Base-by-base conservation (phyloP, 345 rosid genomes). In the Abelmoschus esculentus region DNA sequence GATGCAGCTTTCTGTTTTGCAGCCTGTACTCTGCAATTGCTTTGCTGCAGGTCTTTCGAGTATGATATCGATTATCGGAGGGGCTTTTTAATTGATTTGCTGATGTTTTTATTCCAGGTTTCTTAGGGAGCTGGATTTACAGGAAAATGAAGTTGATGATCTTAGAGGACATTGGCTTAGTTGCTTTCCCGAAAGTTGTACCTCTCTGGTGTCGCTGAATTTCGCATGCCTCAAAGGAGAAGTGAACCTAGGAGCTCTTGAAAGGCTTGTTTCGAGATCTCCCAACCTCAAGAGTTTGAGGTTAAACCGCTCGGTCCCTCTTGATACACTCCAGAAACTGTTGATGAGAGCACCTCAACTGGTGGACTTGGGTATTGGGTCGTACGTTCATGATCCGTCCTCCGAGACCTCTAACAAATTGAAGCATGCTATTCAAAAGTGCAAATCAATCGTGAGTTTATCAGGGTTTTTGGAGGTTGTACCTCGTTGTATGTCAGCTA, bases 71-170 rank as follows among this genome's bases (percentile, higher is more conserved):
- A 55, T 15, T 28, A 12, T 6, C 14, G 5, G 18, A 4, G 26
- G 55, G 40, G 7, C 3, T 14, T 56, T 38, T 26, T 59, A 11
- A 15, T 12, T 50, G 40, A 10, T 36, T 46, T 40, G 34, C 0
- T 56, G 7, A 72, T 73, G 55, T 38, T 77, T 67, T 19, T 38
- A 38, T 70, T 67, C 29, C 78, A 95, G 99, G 86, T 70, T 36
- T 70, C 93, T 95, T 71, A 84, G 82, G 76, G 99, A 95, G 92
- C 87, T 95, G 75, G 99, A 95, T 75, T 80, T 91, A 82, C 99
- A 95, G 80, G 99, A 95, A 80, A 91, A 89, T 76, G 99, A 95
- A 74, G 80, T 95, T 18, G 99, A 95, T 77, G 99, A 95, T 83
- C 87, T 85, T 31, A 82, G 93, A 77, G 95, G 96, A 66, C 96